These are phyloP conservation scores for Globisporangium sylvaticum DNA, from an alignment of 352 stramenopile genomes.

Conservation along the genomic window DNA sequence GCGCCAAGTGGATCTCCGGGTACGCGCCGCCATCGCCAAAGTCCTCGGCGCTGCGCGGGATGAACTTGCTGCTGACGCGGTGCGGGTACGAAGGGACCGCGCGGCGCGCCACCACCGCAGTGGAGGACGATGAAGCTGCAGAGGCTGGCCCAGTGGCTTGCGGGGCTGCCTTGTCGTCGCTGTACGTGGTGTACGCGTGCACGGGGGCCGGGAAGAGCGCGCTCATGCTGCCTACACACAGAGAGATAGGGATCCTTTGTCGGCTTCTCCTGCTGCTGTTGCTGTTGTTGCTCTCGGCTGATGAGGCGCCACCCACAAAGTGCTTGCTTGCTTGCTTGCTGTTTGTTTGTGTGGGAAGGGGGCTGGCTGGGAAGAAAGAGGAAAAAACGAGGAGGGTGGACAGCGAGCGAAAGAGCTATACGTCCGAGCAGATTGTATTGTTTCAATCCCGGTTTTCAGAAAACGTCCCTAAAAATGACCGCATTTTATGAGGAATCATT, in stretches of 20 bases:
- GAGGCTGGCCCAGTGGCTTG: background rate
- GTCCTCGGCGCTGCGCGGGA: conserved; percentile 72
- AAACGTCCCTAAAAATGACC: too few relatives aligned
- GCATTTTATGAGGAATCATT: too few relatives aligned
- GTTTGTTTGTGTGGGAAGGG: background rate
- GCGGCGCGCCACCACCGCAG: background rate
- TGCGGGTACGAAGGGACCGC: conserved; percentile 51
- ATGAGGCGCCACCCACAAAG: background rate
- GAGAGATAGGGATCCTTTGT: background rate
- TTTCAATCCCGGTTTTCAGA: too few relatives aligned
- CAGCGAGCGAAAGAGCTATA: background rate
- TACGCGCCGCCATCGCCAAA: conserved; percentile 98
- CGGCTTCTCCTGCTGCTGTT: background rate
- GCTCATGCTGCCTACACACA: conserved; percentile 37
- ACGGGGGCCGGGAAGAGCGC: conserved; percentile 72
- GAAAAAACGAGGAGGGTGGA: background rate
- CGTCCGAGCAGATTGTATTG: too few relatives aligned
- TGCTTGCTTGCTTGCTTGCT: background rate
- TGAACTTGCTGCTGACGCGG: conserved; percentile 51
- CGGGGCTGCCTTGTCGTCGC: conserved; percentile 28
- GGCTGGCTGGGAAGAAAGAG: background rate
- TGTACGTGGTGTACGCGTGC: conserved; percentile 63
- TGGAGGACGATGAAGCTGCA: conserved; percentile 5
- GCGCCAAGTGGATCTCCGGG: conserved; percentile 97
- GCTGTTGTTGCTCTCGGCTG: background rate